A percentile compares a stretch with the other conserved stretches of the same genome.
These are phyloP conservation scores for Kockovaella imperatae DNA, from an alignment of 768 basidiomycete species.

Conservation along the genomic window DNA sequence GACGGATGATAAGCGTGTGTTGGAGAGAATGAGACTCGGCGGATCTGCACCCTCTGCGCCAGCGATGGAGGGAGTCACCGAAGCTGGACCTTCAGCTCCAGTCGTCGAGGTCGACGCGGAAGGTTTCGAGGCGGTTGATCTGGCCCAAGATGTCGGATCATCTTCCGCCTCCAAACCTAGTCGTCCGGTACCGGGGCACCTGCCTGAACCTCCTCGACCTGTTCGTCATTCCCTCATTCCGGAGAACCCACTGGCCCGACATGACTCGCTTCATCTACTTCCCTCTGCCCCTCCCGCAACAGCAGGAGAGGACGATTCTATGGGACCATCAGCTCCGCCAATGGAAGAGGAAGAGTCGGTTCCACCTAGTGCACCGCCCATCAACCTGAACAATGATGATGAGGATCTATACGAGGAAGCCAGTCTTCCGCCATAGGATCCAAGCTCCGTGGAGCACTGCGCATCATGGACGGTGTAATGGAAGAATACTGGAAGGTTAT, in stretches of 20 bases:
- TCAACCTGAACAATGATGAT: no score
- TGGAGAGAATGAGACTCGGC: constrained; percentile 36
- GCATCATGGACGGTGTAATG: no score
- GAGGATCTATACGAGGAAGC: no score
- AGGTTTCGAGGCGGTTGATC: constrained; percentile 36
- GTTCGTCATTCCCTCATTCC: constrained; percentile 4
- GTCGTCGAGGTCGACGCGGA: constrained; percentile 36
- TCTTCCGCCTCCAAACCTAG: constrained; percentile 1
- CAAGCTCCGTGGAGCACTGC: no score
- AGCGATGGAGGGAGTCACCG: background rate
- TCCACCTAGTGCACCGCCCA: no score
- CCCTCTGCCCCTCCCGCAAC: constrained; percentile 13
- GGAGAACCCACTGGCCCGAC: background rate
- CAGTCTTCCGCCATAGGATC: no score
- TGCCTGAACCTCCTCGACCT: background rate
- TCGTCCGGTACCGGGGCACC: constrained; percentile 2
- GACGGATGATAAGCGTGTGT: constrained; percentile 41
- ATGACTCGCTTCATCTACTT: constrained; percentile 8
- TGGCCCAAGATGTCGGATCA: background rate
- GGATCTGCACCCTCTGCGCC: constrained; percentile 31
- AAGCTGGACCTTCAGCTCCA: constrained; percentile 31
- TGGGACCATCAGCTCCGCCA: constrained; percentile 26
- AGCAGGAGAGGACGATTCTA: background rate
- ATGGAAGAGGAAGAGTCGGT: background rate
- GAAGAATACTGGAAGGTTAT: no score